These are phyloP conservation scores for Rhypophila decipiens DNA, from an alignment of 495 filamentous ascomycete genomes.

Conservation along the genomic window DNA sequence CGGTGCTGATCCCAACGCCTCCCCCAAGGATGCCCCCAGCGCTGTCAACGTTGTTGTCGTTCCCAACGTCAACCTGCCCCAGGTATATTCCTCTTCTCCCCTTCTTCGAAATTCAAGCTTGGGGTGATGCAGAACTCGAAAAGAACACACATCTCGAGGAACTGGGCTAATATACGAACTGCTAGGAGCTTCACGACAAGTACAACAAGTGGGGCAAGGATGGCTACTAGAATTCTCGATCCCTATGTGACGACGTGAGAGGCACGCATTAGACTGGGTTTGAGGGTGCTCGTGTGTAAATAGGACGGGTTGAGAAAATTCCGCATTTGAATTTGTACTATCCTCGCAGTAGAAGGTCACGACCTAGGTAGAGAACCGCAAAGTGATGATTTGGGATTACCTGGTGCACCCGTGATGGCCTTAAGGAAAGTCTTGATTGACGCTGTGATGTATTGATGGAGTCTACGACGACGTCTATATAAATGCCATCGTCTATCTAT, in stretches of 20 bases:
- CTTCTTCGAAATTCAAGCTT: too few species aligned
- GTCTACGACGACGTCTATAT: too few species aligned
- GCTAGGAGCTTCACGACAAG: slow-evolving; percentile 78
- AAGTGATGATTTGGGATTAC: too few species aligned
- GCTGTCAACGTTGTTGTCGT: slow-evolving; percentile 91
- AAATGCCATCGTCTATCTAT: too few species aligned
- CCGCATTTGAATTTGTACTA: slow-evolving; percentile 21
- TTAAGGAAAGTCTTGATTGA: too few species aligned
- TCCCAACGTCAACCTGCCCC: slow-evolving; percentile 86
- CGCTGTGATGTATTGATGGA: too few species aligned
- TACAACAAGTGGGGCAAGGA: slow-evolving; percentile 99
- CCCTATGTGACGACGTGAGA: background rate
- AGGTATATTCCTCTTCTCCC: too few species aligned
- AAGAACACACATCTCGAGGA: too few species aligned
- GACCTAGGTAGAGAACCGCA: background rate
- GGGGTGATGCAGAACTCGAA: too few species aligned
- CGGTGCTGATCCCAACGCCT: slow-evolving; percentile 68
- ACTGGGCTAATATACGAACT: too few species aligned
- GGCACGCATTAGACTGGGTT: slow-evolving; percentile 1
- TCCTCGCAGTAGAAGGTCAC: background rate
- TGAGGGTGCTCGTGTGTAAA: slow-evolving; percentile 10
- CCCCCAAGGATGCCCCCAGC: slow-evolving; percentile 83
- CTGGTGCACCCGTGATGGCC: too few species aligned
- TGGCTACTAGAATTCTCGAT: slow-evolving; percentile 32
- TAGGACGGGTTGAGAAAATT: slow-evolving; percentile 7